A percentile compares a stretch with the other conserved stretches of the same genome.
phyloP scores from a whole-genome alignment of 768 basidiomycete species.

The Amanita polypyramis region DNA sequence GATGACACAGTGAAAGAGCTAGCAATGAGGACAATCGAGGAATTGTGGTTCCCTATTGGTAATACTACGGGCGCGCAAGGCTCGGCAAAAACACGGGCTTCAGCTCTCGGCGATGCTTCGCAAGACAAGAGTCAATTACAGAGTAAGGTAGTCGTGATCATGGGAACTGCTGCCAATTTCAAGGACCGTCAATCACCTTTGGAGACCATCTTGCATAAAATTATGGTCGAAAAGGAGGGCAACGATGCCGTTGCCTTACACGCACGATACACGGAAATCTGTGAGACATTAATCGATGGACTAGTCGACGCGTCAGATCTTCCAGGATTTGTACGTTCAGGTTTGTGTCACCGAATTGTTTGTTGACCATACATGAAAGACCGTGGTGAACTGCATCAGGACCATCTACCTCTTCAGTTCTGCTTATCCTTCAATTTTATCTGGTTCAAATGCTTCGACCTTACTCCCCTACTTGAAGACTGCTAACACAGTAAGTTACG shows the following conservation, averaged over 20 bases:
- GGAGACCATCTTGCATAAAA: constrained; percentile 77
- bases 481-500: constrained; percentile 51
- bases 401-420: constrained; percentile 77
- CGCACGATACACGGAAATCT: constrained; percentile 67
- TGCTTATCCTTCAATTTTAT: constrained; percentile 79
- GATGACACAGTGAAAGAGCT: constrained; percentile 94
- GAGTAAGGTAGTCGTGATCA: constrained; percentile 69
- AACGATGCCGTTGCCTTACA: constrained; percentile 44
- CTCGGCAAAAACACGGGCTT: constrained; percentile 17
- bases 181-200: constrained; percentile 76
- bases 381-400: constrained; percentile 72
- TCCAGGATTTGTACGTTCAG: constrained; percentile 56
- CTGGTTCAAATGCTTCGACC: constrained; percentile 72
- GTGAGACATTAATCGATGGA: constrained; percentile 77
- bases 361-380: constrained; percentile 30
- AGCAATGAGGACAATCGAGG: constrained; percentile 82
- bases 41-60: constrained; percentile 69
- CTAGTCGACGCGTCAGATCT: constrained; percentile 81
- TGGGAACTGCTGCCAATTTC: constrained; percentile 76
- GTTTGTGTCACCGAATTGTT: background rate
- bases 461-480: constrained; percentile 88
- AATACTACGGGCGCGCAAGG: constrained; percentile 17
- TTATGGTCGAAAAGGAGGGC: constrained; percentile 65
- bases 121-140: constrained; percentile 48
- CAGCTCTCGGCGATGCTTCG: constrained; percentile 17